These are phyloP conservation scores for Wickerhamiella pararugosa DNA, from an alignment of 1,139 yeast genomes.

Conservation along the genomic window DNA sequence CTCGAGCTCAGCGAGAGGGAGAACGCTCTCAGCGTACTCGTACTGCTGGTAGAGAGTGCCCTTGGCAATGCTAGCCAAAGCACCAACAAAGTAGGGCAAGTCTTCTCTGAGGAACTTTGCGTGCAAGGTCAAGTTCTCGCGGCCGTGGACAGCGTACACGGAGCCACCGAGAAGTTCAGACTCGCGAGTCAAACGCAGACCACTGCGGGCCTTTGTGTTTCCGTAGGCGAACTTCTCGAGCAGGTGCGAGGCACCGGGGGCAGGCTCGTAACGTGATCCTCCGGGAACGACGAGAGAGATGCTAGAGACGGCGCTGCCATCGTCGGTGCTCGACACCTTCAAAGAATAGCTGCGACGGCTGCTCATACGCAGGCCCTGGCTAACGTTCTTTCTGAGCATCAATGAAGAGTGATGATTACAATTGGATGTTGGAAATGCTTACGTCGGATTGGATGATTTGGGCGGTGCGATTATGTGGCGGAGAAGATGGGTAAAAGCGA, in stretches of 20 bases:
- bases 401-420: no score
- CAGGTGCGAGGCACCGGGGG: constrained; percentile 77
- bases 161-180: constrained; percentile 85
- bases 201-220: constrained; percentile 72
- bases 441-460: no score
- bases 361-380: no score
- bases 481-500: no score
- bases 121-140: constrained; percentile 70
- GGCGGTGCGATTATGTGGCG: no score
- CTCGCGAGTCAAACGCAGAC: constrained; percentile 87
- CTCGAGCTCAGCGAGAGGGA: constrained; percentile 51
- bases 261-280: constrained; percentile 61
- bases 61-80: constrained; percentile 62
- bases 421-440: no score
- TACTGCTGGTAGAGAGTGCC: constrained; percentile 57
- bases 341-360: constrained; percentile 18
- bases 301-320: constrained; percentile 44
- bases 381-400: no score
- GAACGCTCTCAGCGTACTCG: constrained; percentile 67
- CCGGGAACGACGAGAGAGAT: constrained; percentile 63
- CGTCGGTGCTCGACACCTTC: constrained; percentile 33
- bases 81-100: constrained; percentile 83
- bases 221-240: constrained; percentile 72
- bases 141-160: constrained; percentile 52
- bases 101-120: constrained; percentile 77